Evolutionary conservation across 108 stramenopile genomes (phyloP).

Genomic region (Mediolabrus comicus): DNA sequence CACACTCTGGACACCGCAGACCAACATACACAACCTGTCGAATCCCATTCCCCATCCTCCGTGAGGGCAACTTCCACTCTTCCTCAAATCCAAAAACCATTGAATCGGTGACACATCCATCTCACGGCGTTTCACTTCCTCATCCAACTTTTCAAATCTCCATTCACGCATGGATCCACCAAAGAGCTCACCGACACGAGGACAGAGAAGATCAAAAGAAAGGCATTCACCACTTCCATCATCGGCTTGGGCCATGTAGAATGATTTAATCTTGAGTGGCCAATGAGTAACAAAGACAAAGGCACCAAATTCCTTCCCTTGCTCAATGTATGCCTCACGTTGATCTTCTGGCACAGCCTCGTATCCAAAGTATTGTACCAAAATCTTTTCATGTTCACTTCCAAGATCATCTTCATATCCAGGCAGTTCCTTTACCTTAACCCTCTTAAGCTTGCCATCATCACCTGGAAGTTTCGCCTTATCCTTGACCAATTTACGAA

Average conservation of each 20-base stretch:
- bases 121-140: slow-evolving; percentile 60
- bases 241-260: slow-evolving; percentile 93
- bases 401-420: slow-evolving; percentile 83
- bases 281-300: slow-evolving; percentile 92
- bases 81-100: slow-evolving; percentile 92
- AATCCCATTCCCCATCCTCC: slow-evolving; percentile 97
- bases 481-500: slow-evolving; percentile 54
- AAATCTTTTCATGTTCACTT: slow-evolving; percentile 92
- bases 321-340: slow-evolving; percentile 48
- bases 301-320: slow-evolving; percentile 60
- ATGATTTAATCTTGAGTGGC: slow-evolving; percentile 94
- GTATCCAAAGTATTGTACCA: slow-evolving; percentile 77
- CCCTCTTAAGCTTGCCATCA: slow-evolving; percentile 52
- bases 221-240: slow-evolving; percentile 88
- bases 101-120: slow-evolving; percentile 75
- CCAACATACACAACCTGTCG: slow-evolving; percentile 89
- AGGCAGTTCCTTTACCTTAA: slow-evolving; percentile 70
- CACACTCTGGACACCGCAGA: slow-evolving; percentile 86
- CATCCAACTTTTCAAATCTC: slow-evolving; percentile 74
- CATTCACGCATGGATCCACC: slow-evolving; percentile 94
- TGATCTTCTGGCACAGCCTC: slow-evolving; percentile 59
- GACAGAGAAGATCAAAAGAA: slow-evolving; percentile 91
- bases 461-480: slow-evolving; percentile 59
- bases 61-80: slow-evolving; percentile 90
- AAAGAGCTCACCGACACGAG: slow-evolving; percentile 90